Percentiles rank a stretch among this genome's conserved stretches.
These are phyloP conservation scores for Puccinia triticina DNA, from an alignment of 1,284 basidiomycete species.

Conservation along the genomic window DNA sequence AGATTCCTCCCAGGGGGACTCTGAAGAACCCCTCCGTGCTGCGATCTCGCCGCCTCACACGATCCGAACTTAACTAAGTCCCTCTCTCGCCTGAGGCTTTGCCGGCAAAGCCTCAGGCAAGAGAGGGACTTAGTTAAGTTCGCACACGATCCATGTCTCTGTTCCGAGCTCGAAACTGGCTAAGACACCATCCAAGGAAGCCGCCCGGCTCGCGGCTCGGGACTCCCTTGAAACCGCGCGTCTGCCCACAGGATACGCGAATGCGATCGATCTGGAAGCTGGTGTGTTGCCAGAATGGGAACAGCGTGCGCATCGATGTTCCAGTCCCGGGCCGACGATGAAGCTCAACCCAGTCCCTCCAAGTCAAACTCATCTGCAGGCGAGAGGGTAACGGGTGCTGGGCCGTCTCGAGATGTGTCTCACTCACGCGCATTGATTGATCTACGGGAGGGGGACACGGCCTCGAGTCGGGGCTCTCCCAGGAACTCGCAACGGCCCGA, in stretches of 20 bases:
- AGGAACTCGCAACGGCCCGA: background rate
- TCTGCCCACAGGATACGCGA: conserved; percentile 40
- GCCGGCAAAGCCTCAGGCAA: too few relatives aligned
- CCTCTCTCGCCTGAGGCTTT: too few relatives aligned
- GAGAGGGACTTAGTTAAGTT: too few relatives aligned
- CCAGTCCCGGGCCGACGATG: conserved; percentile 10
- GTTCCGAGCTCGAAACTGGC: conserved; percentile 58
- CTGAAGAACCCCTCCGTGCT: conserved; percentile 57
- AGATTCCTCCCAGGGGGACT: conserved; percentile 53
- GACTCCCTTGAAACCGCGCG: conserved; percentile 58
- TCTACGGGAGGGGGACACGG: conserved; percentile 15
- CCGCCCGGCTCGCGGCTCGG: conserved; percentile 58
- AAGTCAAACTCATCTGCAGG: background rate
- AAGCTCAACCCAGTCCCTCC: conserved; percentile 21
- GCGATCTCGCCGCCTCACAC: conserved; percentile 60
- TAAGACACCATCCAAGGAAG: conserved; percentile 60
- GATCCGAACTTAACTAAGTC: too few relatives aligned
- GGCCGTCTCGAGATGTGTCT: conserved; percentile 36
- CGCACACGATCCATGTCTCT: conserved; percentile 59
- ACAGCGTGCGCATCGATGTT: conserved; percentile 37
- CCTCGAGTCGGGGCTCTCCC: background rate
- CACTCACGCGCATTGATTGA: conserved; percentile 37
- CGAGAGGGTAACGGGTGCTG: background rate
- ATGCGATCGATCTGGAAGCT: conserved; percentile 48
- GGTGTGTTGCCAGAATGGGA: conserved; percentile 49